A percentile compares a stretch with the other conserved stretches of the same genome.
Conservation (phyloP, 2,329 filamentous ascomycete species). For the Scleromitrula shiraiana region DNA sequence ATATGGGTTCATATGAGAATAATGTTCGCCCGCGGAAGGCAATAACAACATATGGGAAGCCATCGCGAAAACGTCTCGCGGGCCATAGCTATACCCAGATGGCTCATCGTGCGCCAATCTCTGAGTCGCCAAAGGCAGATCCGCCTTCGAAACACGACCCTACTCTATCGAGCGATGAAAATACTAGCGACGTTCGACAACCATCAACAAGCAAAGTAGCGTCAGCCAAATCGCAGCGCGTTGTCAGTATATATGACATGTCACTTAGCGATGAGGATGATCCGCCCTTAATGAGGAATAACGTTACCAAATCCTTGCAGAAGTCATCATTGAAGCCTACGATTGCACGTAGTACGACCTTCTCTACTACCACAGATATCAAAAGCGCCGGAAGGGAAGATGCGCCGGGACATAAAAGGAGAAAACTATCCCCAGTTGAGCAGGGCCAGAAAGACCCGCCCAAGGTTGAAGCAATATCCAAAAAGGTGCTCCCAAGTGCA, state of each 20-base stretch:
- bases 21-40: slow-evolving; percentile 21
- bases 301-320: slow-evolving; percentile 4
- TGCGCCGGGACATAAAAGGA: slow-evolving; percentile 19
- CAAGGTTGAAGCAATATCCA: slow-evolving; percentile 3
- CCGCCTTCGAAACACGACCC: slow-evolving; percentile 5
- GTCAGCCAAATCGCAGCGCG: not conserved
- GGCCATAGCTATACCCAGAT: slow-evolving; percentile 21
- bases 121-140: slow-evolving; percentile 14
- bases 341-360: not conserved
- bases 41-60: slow-evolving; percentile 29
- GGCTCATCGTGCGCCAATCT: slow-evolving; percentile 16
- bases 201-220: slow-evolving; percentile 6
- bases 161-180: slow-evolving; percentile 1
- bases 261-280: slow-evolving; percentile 20
- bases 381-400: not conserved
- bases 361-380: not conserved
- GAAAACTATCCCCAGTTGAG: slow-evolving; percentile 21
- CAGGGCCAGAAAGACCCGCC: slow-evolving; percentile 4
- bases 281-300: slow-evolving; percentile 4
- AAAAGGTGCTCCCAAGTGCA: slow-evolving; percentile 7
- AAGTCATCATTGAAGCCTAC: slow-evolving; percentile 1
- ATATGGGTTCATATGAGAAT: slow-evolving; percentile 26
- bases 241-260: slow-evolving; percentile 19
- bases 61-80: slow-evolving; percentile 24
- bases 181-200: not conserved